phyloP scores from a whole-genome alignment of 2,329 filamentous ascomycete genomes.

The Fusarium metavorans region DNA sequence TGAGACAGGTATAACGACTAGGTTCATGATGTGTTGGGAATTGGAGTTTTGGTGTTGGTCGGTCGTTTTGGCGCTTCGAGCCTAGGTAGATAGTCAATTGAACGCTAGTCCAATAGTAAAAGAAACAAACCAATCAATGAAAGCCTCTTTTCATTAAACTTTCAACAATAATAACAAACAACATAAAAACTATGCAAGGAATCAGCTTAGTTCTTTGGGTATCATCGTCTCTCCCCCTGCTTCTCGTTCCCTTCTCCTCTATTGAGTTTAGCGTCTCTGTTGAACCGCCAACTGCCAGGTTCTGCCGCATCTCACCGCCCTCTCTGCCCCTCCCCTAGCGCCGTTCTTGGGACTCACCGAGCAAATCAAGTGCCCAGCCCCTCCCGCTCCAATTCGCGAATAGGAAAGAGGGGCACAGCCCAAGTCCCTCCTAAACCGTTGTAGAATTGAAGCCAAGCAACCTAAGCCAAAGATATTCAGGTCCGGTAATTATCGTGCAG shows the following conservation, averaged over 20 bases:
- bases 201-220: background rate
- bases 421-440: background rate
- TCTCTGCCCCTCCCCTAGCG: constrained; percentile 23
- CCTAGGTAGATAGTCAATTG: background rate
- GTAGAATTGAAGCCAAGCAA: constrained; percentile 1
- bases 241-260: background rate
- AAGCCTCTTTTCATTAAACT: background rate
- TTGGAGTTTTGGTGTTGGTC: background rate
- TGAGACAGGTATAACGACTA: background rate
- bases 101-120: background rate
- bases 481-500: constrained; percentile 42
- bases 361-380: constrained; percentile 22
- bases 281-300: constrained; percentile 11
- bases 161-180: background rate
- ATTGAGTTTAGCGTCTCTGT: constrained; percentile 1
- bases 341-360: constrained; percentile 43
- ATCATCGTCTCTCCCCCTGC: background rate
- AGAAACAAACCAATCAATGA: background rate
- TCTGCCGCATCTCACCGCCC: constrained; percentile 28
- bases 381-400: constrained; percentile 23
- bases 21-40: background rate
- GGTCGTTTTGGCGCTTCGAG: background rate
- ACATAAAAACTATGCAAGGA: background rate
- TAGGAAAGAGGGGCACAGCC: constrained; percentile 43
- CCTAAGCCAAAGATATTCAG: constrained; percentile 1